Percentiles rank a stretch among this genome's conserved stretches.
Evolutionary conservation across 495 filamentous ascomycete species (phyloP).

Genomic region (Viridothelium virens): DNA sequence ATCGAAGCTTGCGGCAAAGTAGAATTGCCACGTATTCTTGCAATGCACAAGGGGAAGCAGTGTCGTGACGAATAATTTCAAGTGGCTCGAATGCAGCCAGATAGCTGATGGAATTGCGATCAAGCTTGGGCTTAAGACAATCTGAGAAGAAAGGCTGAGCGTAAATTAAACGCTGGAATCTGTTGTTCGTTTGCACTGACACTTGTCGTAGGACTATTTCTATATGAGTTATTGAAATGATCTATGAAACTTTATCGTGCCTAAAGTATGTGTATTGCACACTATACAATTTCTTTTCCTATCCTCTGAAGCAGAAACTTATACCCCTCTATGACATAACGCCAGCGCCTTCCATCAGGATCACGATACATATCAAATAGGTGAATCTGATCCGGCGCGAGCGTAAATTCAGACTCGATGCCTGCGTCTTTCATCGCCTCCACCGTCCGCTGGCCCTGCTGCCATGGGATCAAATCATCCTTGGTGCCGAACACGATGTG

Average conservation of each 20-base stretch:
- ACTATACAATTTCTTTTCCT: background rate
- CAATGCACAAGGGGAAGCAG: no score
- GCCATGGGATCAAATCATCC: slow-evolving; percentile 4
- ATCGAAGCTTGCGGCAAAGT: no score
- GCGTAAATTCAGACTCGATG: background rate
- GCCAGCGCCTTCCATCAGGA: background rate
- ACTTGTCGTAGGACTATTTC: background rate
- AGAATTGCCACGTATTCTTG: no score
- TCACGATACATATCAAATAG: background rate
- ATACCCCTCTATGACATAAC: background rate
- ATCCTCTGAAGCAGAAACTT: background rate
- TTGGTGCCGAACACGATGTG: background rate
- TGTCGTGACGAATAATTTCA: no score
- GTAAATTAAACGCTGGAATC: no score
- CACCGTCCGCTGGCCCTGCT: background rate
- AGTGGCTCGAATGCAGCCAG: no score
- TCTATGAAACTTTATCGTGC: background rate
- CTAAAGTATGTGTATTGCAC: background rate
- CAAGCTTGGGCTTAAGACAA: no score
- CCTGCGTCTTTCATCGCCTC: background rate
- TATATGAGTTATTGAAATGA: background rate
- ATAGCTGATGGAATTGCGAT: no score
- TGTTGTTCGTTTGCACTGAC: no score
- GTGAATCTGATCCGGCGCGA: background rate
- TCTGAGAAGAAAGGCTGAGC: no score